Evolutionary conservation across 139 green algal species (phyloP).

Genomic region (Zygnema circumcarinatum): DNA sequence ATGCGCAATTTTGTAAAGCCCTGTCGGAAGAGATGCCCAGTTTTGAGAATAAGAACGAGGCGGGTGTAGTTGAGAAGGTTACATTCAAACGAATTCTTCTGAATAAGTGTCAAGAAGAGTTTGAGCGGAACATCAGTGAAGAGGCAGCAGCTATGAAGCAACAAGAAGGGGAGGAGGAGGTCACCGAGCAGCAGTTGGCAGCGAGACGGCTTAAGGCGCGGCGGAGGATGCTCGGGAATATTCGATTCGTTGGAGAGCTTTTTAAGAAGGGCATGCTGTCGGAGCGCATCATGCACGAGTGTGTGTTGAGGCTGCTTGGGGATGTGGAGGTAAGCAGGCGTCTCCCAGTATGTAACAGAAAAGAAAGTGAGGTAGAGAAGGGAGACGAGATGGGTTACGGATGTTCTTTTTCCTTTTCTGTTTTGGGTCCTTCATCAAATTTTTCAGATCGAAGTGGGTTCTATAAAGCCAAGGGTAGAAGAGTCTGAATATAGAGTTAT

Average conservation of each 20-base stretch:
- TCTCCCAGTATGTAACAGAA: no score
- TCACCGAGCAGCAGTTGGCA: conserved; percentile 29
- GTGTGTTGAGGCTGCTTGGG: conserved; percentile 74
- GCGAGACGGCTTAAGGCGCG: conserved; percentile 41
- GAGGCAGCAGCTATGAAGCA: conserved; percentile 48
- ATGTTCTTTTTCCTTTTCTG: conserved; percentile 7
- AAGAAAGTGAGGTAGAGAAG: no score
- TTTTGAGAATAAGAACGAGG: conserved; percentile 31
- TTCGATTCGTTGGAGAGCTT: conserved; percentile 97
- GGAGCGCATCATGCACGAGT: conserved; percentile 97
- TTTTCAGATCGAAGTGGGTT: not conserved
- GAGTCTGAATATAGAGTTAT: no score
- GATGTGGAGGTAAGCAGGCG: conserved; percentile 55
- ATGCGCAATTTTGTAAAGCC: conserved; percentile 81
- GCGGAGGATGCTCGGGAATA: conserved; percentile 91
- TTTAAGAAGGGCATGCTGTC: conserved; percentile 94
- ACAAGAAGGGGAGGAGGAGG: conserved; percentile 35
- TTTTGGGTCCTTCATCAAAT: not conserved
- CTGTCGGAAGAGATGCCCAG: conserved; percentile 30
- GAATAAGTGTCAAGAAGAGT: conserved; percentile 99
- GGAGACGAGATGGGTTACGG: no score
- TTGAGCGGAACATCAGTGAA: conserved; percentile 65
- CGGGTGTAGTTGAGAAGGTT: conserved; percentile 65
- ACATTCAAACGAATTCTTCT: conserved; percentile 91
- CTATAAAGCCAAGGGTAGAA: no score